Base-by-base conservation (phyloP, 768 basidiomycete genomes). In the Termitomyces eurrhizus region DNA sequence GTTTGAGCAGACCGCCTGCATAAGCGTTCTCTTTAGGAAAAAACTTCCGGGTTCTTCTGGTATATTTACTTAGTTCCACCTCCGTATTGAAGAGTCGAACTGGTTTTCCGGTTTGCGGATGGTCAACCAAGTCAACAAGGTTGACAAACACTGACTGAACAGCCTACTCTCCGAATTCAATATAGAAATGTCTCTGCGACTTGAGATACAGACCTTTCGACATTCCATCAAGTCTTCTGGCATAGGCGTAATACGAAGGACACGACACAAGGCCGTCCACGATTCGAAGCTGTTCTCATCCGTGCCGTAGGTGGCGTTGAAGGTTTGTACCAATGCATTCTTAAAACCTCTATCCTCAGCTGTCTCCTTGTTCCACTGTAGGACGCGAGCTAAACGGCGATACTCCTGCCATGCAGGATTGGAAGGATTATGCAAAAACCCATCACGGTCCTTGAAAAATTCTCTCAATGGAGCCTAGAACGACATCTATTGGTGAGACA, bases 61-160 rank as follows among this genome's bases (percentile, higher is more conserved):
- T 75, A 57, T 79, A 80, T 13, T 44, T 46, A 39, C 72, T 74
- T 29, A 80, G 64, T 4, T 60, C 69, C 0, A 45, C 2, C 14
- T 74, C 74, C 1, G 69, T 68, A 0, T 3, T 12, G 58, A 76
- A 78, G 0, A 64, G 58, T 0, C 13, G 58, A 14, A 71, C 57
- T 0, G 54, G 57, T 11, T 48, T 37, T 4, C 53, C 56, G 6
- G 64, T 61, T 2, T 57, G 58, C 3, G 44, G 52, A 7, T 59
- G 61, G 56, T 77, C 71, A 9, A 75, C 66, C 9, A 79, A 61
- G 59, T 79, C 78, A 4, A 78, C 71, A 18, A 79, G 65, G 61
- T 80, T 80, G 44, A 78, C 77, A 56, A 76, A 71, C 0, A 68
- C 70, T 13, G 53, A 54, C 14, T 57, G 45, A 7, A 78, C 71